Percentiles rank a stretch among this genome's conserved stretches.
Evolutionary conservation across 495 filamentous ascomycete genomes (phyloP).

Genomic region (Platismatia glauca): DNA sequence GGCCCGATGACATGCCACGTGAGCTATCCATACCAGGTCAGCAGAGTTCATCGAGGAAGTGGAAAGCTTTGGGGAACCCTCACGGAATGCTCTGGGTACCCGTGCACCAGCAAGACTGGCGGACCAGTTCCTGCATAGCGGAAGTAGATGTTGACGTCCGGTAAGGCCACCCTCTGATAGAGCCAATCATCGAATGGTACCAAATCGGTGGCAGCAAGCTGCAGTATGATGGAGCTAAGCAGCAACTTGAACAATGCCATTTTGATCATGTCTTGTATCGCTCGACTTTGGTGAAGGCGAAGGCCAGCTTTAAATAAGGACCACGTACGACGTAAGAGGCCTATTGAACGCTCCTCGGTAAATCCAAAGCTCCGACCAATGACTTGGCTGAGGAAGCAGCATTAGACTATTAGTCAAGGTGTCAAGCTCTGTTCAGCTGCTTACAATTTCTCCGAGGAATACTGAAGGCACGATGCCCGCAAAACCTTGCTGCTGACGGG

Average conservation of each 20-base stretch:
- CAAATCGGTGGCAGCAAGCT: neutral
- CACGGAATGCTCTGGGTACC: constrained; percentile 24
- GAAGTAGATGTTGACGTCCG: constrained; percentile 28
- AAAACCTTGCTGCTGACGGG: too few relatives aligned
- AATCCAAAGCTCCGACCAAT: neutral
- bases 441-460: too few relatives aligned
- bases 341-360: neutral
- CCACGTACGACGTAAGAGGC: neutral
- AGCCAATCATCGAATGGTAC: neutral
- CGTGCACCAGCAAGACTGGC: constrained; percentile 31
- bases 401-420: neutral
- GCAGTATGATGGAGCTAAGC: neutral
- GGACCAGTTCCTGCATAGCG: constrained; percentile 25
- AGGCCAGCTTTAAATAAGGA: neutral
- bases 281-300: neutral
- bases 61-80: neutral
- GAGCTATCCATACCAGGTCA: constrained; percentile 13
- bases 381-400: neutral
- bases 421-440: neutral
- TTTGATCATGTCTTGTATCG: neutral
- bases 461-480: too few relatives aligned
- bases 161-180: neutral
- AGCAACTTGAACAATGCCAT: neutral
- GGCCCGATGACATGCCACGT: constrained; percentile 32
- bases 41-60: neutral